Base-by-base conservation (phyloP, 1,284 basidiomycete species). In the Rhodotorula sp. region DNA sequence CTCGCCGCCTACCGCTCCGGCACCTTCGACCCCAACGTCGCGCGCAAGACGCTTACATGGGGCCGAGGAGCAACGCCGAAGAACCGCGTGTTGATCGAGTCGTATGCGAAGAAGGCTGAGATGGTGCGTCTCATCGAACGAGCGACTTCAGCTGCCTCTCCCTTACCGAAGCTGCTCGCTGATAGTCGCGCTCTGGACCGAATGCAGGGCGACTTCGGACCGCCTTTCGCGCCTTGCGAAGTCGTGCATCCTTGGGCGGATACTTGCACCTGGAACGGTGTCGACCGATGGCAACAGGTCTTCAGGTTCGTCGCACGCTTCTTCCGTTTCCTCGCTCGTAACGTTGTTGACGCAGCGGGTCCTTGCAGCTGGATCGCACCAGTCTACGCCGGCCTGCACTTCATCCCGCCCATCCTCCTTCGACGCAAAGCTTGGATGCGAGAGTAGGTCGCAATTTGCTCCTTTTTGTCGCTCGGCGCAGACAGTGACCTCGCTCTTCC, bases 341-440 rank as follows among this genome's bases (percentile, higher is more conserved):
- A 6, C 28, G 31, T 22, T 7, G 18, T 46, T 62, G 31, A 48
- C 22, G 15, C 22, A 44, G 15, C 24, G 7, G 20, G 31, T 9
- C 15, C 18, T 8, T 16, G 18, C 28, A 72, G 70, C 76, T 94
- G 89, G 89, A 94, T 94, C 83, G 78, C 83, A 2, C 84, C 86
- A 1, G 84, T 86, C 52, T 99, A 98, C 76, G 88, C 91, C 28
- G 93, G 92, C 0, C 82, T 99, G 53, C 93, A 98, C 80, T 86
- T 97, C 70, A 87, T 97, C 46, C 95, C 95, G 16, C 74, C 77
- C 3, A 65, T 76, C 31, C 59, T 76, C 24, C 62, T 77, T 13
- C 65, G 70, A 78, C 81, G 87, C 56, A 81, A 83, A 30, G 80
- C 81, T 0, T 88, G 92, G 78, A 76, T 83, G 65, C 83, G 85